Base-by-base conservation (phyloP, 441 rosid species). In the Adansonia gregorii region DNA sequence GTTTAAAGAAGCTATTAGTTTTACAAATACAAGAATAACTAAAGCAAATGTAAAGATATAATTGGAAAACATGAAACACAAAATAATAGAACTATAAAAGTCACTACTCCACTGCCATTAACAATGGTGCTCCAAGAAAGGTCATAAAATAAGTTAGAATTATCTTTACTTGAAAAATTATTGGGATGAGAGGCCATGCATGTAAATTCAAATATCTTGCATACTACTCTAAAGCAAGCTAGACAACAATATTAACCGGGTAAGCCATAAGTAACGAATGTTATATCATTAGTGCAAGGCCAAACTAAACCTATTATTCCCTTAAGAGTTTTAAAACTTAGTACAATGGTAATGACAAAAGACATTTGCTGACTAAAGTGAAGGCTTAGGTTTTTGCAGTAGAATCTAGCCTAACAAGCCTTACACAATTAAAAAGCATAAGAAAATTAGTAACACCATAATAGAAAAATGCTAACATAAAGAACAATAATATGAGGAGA, bases 271-370 rank as follows among this genome's bases (percentile, higher is more conserved):
- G 99, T 91, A 54, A 98, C 99, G 77, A 95, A 97, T 73, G 99
- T 98, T 52, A 97, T 97, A 48, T 98, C 98, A 51, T 98, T 97
- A 2, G 98, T 97, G 98, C 99, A 94, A 45, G 99, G 99, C 98
- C 98, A 94, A 72, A 94, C 98, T 46, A 94, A 91, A 64, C 98
- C 99, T 98, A 97, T 97, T 45, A 97, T 97, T 68, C 93, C 96
- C 98, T 93, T 87, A 27, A 98, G 98, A 82, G 91, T 89, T 76
- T 89, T 86, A 76, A 97, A 94, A 86, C 98, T 93, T 54, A 97
- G 97, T 17, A 89, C 97, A 71, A 97, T 82, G 9, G 92, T 83
- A 61, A 97, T 89, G 69, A 94, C 97, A 55, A 94, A 93, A 67
- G 98, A 93, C 77, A 97, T 89, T 78, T 89, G 86, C 74, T 89